Evolutionary conservation across 371 early-diverging fungal genomes (phyloP).

Genomic region (Ecytonucleospora hepatopenaei): DNA sequence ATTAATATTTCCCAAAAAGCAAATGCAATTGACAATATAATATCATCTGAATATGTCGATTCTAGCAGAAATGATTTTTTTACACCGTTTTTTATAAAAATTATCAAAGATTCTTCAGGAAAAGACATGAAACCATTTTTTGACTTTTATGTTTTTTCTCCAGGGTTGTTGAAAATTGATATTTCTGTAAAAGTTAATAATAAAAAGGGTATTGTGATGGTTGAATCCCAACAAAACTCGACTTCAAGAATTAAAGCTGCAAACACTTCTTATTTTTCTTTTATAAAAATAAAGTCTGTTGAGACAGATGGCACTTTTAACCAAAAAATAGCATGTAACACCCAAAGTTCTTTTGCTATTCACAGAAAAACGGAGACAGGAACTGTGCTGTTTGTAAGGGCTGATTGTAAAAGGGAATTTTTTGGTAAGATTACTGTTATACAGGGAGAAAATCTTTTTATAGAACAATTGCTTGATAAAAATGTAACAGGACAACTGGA

Average conservation of each 20-base stretch:
- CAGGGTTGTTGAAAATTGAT: constrained; percentile 47
- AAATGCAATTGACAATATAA: constrained; percentile 2
- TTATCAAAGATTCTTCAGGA: constrained; percentile 55
- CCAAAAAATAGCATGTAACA: constrained; percentile 18
- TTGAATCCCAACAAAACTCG: constrained; percentile 38
- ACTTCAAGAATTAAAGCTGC: constrained; percentile 40
- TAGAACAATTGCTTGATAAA: constrained; percentile 76
- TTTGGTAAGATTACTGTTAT: constrained; percentile 70
- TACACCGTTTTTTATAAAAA: constrained; percentile 46
- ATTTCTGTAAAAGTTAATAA: constrained; percentile 42
- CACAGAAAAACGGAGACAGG: constrained; percentile 23
- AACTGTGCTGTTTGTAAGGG: constrained; percentile 83
- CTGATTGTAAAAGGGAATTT: constrained; percentile 87
- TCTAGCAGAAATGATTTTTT: not conserved
- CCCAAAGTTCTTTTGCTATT: not conserved
- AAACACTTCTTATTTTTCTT: constrained; percentile 32
- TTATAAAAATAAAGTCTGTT: constrained; percentile 36
- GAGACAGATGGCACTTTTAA: constrained; percentile 56
- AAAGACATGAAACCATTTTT: constrained; percentile 53
- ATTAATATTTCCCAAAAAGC: not conserved
- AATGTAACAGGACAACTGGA: constrained; percentile 88
- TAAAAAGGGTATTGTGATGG: constrained; percentile 44
- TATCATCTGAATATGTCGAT: not conserved
- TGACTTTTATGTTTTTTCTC: constrained; percentile 52
- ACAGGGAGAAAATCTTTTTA: constrained; percentile 88